These are phyloP conservation scores for Physaria fendleri DNA, from an alignment of 345 rosid species.

Conservation along the genomic window DNA sequence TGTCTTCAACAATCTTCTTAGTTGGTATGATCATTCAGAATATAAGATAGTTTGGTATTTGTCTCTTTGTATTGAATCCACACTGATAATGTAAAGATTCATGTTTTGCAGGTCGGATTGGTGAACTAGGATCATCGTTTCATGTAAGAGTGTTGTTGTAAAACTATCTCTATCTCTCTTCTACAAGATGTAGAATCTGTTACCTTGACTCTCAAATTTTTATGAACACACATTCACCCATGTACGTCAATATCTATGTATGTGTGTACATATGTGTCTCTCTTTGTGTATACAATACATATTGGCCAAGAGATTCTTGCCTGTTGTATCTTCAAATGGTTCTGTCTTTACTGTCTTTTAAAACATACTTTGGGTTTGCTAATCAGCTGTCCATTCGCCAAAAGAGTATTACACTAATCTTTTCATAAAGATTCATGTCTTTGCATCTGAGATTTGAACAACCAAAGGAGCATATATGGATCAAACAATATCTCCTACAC, in stretches of 20 bases:
- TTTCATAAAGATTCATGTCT: background rate
- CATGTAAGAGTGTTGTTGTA: conserved; percentile 22
- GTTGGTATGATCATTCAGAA: conserved; percentile 11
- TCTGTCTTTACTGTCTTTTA: too few relatives aligned
- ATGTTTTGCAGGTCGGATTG: conserved; percentile 11
- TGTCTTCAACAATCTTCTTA: background rate
- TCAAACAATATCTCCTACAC: too few relatives aligned
- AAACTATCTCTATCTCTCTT: background rate
- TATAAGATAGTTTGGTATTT: background rate
- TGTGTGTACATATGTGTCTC: conserved; percentile 1
- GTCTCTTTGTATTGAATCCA: background rate
- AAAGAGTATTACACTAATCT: background rate
- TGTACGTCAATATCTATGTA: conserved; percentile 1
- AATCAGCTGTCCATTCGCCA: background rate
- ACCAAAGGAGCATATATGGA: too few relatives aligned
- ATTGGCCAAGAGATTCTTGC: background rate
- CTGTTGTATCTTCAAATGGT: background rate
- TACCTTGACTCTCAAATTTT: background rate
- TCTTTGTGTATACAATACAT: conserved; percentile 10
- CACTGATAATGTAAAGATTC: background rate
- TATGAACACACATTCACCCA: conserved; percentile 16
- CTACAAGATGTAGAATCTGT: conserved; percentile 1
- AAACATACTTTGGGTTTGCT: background rate
- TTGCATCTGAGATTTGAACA: background rate
- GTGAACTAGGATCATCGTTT: conserved; percentile 9